phyloP scores from a whole-genome alignment of 768 basidiomycete genomes.

The Coprinopsis sp. region DNA sequence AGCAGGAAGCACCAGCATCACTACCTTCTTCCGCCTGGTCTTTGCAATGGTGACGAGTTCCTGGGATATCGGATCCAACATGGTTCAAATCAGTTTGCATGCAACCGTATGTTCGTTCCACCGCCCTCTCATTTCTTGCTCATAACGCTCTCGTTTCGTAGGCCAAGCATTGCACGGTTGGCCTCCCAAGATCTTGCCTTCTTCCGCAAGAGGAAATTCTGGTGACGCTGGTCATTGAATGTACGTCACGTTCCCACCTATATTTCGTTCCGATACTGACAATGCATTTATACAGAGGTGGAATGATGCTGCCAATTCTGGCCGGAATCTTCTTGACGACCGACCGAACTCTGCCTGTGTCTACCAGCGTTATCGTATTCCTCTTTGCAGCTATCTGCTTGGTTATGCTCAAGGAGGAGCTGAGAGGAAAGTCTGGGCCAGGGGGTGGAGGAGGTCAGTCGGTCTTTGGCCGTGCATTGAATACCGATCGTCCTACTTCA shows the following conservation, averaged over 20 bases:
- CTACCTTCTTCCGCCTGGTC: slow-evolving; percentile 65
- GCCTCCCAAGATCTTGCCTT: slow-evolving; percentile 86
- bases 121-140: not conserved
- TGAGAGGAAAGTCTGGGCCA: slow-evolving; percentile 31
- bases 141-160: slow-evolving; percentile 21
- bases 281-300: slow-evolving; percentile 50
- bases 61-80: slow-evolving; percentile 58
- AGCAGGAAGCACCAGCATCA: slow-evolving; percentile 69
- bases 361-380: slow-evolving; percentile 66
- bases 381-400: slow-evolving; percentile 58
- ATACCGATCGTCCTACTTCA: not conserved
- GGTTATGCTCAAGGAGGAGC: slow-evolving; percentile 52
- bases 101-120: slow-evolving; percentile 48
- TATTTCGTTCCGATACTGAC: not conserved
- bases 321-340: slow-evolving; percentile 71
- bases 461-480: slow-evolving; percentile 24
- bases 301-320: slow-evolving; percentile 81
- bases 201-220: slow-evolving; percentile 79
- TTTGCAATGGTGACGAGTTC: slow-evolving; percentile 60
- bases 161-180: slow-evolving; percentile 84
- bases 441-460: no score
- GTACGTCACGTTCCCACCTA: slow-evolving; percentile 35
- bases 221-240: slow-evolving; percentile 85
- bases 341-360: slow-evolving; percentile 68
- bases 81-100: slow-evolving; percentile 72